Base-by-base conservation (phyloP, 2,329 filamentous ascomycete species). In the Neofusicoccum sp. region DNA sequence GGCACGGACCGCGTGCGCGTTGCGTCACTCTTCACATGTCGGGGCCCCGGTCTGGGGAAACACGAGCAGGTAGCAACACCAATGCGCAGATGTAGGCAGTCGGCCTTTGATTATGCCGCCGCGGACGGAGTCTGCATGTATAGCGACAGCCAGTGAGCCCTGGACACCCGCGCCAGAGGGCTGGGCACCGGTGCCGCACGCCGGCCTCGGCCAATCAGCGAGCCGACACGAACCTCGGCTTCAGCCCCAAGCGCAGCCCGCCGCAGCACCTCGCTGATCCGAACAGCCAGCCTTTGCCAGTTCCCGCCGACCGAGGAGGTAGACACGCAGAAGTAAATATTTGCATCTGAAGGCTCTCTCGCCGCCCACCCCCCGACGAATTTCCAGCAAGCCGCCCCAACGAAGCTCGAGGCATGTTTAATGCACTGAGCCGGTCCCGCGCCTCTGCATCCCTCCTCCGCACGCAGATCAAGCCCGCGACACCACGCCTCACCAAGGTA, bases 361-460 rank as follows among this genome's bases (percentile, higher is more conserved):
- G 14, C 30, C 16, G 34, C 36, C 33, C 58, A 34, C 51, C 45
- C 26, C 38, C n/a, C 53, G 20, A 11, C 53, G 4, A 30, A 14
- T 47, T 14, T 6, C 43, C 49, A 31, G 61, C 49, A 3, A 53
- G 59, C 58, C 51, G 41, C 31, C 48, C 45, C 30, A 62, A 49
- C 57, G 48, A 63, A 43, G 66, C 65, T 63, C 69, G 71, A 58
- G 56, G 45, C 64, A 76, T 76, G 74, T 75, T 76, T 63, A 74
- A 68, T 71, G 73, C 73, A 72, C 69, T 70, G 67, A 71, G 70
- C 64, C 66, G 73, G 66, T 70, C 72, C 68, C 70, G 73, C 70
- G 71, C 69, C 62, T 69, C 74, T 63, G 69, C 69, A 67, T 74
- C 73, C 64, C 69, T 75, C 48, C 57, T 63, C 66, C 72, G 71